These are phyloP conservation scores for Nigrospora osmanthi DNA, from an alignment of 2,329 filamentous ascomycete genomes.

Conservation along the genomic window DNA sequence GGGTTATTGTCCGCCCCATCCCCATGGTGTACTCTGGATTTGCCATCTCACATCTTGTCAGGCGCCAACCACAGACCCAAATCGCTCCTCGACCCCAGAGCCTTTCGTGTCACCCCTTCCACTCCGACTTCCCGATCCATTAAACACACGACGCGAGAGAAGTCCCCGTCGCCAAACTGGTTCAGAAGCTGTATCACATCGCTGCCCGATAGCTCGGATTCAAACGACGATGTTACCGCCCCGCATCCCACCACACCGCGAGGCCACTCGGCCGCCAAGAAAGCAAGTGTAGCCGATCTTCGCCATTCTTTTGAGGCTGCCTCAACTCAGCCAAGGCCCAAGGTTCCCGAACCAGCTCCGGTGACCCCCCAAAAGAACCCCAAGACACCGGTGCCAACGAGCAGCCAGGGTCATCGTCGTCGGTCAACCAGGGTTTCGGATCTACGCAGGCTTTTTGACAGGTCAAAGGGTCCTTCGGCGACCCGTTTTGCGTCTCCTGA, in stretches of 20 bases:
- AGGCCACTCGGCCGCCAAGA: slow-evolving; percentile 2
- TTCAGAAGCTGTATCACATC: neutral
- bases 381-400: no score
- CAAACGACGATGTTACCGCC: neutral
- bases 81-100: slow-evolving; percentile 1
- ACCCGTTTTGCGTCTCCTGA: slow-evolving; percentile 5
- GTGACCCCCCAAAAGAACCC: no score
- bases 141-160: neutral
- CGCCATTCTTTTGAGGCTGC: slow-evolving; percentile 22
- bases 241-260: no score
- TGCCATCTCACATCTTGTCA: no score
- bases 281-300: slow-evolving; percentile 24
- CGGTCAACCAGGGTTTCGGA: slow-evolving; percentile 16
- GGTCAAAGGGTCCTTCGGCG: slow-evolving; percentile 7
- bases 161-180: neutral
- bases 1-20: slow-evolving; percentile 5
- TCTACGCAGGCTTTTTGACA: slow-evolving; percentile 21
- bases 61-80: neutral
- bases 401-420: neutral
- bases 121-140: slow-evolving; percentile 5
- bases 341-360: neutral
- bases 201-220: neutral
- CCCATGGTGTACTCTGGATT: neutral
- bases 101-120: slow-evolving; percentile 3
- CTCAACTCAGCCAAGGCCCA: neutral